Evolutionary conservation across 306 rosid species (phyloP).

Genomic region (Vigna angularis): DNA sequence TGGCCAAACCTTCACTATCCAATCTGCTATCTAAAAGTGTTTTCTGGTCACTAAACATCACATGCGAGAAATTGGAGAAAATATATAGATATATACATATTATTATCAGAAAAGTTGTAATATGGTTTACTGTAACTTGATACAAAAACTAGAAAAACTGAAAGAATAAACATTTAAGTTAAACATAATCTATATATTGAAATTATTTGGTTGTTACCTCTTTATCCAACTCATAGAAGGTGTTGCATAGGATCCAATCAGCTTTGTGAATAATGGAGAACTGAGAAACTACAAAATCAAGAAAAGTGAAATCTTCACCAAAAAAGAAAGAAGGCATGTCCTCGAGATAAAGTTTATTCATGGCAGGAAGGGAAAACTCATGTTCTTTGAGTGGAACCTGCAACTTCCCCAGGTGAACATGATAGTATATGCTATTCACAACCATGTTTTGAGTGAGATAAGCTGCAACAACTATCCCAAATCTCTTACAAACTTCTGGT

Average conservation of each 20-base stretch:
- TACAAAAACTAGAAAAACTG: no score
- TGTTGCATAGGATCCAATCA: constrained; percentile 1
- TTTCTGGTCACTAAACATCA: not conserved
- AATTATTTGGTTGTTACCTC: not conserved
- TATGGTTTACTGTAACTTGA: no score
- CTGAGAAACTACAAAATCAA: not conserved
- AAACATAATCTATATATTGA: no score
- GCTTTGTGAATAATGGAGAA: constrained; percentile 1
- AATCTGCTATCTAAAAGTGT: constrained; percentile 39
- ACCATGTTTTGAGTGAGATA: constrained; percentile 7
- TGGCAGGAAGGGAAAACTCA: not conserved
- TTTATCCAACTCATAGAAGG: constrained; percentile 5
- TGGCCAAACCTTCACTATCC: constrained; percentile 49
- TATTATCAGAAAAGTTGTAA: no score
- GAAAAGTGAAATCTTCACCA: not conserved
- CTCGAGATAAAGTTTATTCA: not conserved
- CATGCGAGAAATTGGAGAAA: no score
- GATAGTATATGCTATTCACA: not conserved
- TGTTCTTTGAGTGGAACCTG: not conserved
- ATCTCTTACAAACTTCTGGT: not conserved
- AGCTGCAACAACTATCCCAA: not conserved
- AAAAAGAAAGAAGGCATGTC: constrained; percentile 37
- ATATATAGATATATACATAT: no score
- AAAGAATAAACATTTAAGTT: no score
- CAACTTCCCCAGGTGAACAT: not conserved